Conservation (phyloP, 2,329 filamentous ascomycete species). For the Alternaria panax region DNA sequence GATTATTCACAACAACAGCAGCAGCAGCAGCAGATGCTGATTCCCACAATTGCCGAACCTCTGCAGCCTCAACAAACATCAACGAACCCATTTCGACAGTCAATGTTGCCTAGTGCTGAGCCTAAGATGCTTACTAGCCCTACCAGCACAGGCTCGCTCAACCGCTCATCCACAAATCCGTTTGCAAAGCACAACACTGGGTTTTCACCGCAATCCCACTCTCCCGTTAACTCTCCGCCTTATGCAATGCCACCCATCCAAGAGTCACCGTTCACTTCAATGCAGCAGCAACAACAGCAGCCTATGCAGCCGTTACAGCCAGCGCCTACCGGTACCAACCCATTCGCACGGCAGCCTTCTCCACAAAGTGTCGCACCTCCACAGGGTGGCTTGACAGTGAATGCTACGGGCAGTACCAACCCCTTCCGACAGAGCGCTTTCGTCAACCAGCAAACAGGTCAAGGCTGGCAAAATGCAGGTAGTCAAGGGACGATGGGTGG, state of each 20-base stretch:
- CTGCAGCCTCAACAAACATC: slow-evolving; percentile 63
- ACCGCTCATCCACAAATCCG: slow-evolving; percentile 80
- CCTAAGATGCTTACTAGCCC: slow-evolving; percentile 44
- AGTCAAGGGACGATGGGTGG: slow-evolving; percentile 81
- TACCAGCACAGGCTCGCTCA: slow-evolving; percentile 48
- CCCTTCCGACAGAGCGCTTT: slow-evolving; percentile 93
- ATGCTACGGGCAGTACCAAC: slow-evolving; percentile 88
- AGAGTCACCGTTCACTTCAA: slow-evolving; percentile 43
- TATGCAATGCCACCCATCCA: slow-evolving; percentile 40
- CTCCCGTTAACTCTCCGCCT: slow-evolving; percentile 35
- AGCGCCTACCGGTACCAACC: slow-evolving; percentile 74
- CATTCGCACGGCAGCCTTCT: slow-evolving; percentile 67
- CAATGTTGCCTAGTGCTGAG: slow-evolving; percentile 68
- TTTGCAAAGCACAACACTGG: slow-evolving; percentile 71
- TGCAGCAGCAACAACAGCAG: slow-evolving; percentile 48
- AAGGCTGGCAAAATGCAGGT: slow-evolving; percentile 81
- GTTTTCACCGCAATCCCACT: slow-evolving; percentile 38
- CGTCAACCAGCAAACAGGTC: slow-evolving; percentile 85
- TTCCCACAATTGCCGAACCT: slow-evolving; percentile 47
- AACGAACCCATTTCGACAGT: slow-evolving; percentile 94
- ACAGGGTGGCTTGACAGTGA: slow-evolving; percentile 62
- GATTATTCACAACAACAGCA: slow-evolving; percentile 54
- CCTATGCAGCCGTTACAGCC: slow-evolving; percentile 53
- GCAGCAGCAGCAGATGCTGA: slow-evolving; percentile 44
- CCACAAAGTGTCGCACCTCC: slow-evolving; percentile 45